Percentiles rank a stretch among this genome's conserved stretches.
Conservation (phyloP, 2,329 filamentous ascomycete genomes). For the Aureobasidium sp. region DNA sequence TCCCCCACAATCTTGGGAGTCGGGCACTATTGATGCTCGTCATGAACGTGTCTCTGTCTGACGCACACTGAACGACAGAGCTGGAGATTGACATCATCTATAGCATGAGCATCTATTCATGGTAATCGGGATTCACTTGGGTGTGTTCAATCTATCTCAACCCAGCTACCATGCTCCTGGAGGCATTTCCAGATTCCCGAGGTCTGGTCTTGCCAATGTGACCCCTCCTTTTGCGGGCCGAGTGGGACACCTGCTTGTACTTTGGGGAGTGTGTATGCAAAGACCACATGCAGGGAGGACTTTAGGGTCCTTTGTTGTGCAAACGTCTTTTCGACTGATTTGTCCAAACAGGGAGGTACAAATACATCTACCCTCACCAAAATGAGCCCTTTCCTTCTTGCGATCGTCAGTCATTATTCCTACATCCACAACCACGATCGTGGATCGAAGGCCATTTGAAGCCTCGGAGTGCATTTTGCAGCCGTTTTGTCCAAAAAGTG, state of each 20-base stretch:
- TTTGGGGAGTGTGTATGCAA: neutral
- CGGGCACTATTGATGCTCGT: neutral
- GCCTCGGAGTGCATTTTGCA: neutral
- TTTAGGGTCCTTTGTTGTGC: constrained; percentile 2
- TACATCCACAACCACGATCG: neutral
- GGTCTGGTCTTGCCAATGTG: neutral
- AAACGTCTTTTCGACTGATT: neutral
- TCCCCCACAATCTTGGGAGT: neutral
- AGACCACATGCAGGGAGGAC: constrained; percentile 11
- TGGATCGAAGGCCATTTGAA: neutral
- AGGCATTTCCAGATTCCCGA: neutral
- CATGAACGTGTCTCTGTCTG: constrained; percentile 11
- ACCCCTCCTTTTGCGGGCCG: constrained; percentile 11
- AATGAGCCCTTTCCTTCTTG: neutral
- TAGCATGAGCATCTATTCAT: neutral
- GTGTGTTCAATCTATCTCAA: neutral
- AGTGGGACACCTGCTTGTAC: neutral
- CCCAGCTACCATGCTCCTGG: neutral
- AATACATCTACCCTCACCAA: neutral
- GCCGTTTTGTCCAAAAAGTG: constrained; percentile 2
- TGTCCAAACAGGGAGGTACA: constrained; percentile 2
- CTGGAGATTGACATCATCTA: constrained; percentile 1
- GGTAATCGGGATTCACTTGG: neutral
- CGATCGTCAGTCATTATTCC: neutral
- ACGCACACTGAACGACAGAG: neutral